A percentile compares a stretch with the other conserved stretches of the same genome.
phyloP scores from a whole-genome alignment of 176 grass and related monocot genomes.

The Rhynchospora pubera region DNA sequence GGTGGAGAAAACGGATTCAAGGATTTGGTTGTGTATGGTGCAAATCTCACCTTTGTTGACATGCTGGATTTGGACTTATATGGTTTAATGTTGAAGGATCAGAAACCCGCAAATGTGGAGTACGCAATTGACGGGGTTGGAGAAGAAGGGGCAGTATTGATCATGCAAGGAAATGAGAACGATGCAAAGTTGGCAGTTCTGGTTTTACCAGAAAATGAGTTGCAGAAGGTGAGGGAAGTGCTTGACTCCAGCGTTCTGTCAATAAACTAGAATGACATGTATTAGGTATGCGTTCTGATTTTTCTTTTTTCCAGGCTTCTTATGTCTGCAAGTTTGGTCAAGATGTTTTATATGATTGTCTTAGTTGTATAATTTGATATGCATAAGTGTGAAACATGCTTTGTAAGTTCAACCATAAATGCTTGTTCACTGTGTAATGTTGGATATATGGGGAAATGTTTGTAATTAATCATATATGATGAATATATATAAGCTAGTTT shows the following conservation, averaged over 20 bases:
- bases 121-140: conserved; percentile 70
- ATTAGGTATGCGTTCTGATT: background rate
- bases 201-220: conserved; percentile 56
- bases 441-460: background rate
- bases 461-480: too few relatives aligned
- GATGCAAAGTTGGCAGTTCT: conserved; percentile 42
- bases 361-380: conserved; percentile 6
- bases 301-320: background rate
- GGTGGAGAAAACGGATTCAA: conserved; percentile 4
- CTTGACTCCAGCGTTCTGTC: conserved; percentile 30
- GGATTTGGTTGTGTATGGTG: conserved; percentile 69
- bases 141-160: conserved; percentile 64
- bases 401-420: background rate
- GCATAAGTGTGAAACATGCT: background rate
- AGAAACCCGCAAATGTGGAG: conserved; percentile 56
- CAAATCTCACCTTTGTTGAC: conserved; percentile 78
- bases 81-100: conserved; percentile 61
- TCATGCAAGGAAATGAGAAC: conserved; percentile 49
- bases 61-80: conserved; percentile 63
- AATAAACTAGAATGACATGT: background rate
- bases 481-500: too few relatives aligned
- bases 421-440: background rate
- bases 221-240: conserved; percentile 31
- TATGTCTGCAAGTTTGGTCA: background rate
- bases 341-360: background rate